Percentiles rank a stretch among this genome's conserved stretches.
Evolutionary conservation across 345 rosid genomes (phyloP).

Genomic region (Linum usitatissimum): DNA sequence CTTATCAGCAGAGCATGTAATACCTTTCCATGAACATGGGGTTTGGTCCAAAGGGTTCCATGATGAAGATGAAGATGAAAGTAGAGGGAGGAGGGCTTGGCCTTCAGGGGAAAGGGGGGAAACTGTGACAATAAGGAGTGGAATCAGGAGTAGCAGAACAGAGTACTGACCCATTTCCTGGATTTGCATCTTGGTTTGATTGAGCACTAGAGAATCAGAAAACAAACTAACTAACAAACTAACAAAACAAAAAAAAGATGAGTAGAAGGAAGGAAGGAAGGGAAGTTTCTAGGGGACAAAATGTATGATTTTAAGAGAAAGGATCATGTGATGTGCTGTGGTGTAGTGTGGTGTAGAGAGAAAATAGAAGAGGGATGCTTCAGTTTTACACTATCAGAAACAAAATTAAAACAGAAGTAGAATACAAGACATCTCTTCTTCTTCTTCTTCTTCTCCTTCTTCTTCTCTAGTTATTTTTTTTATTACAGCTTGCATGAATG

Average conservation of each 20-base stretch:
- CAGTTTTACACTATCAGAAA: slow-evolving; percentile 32
- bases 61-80: slow-evolving; percentile 47
- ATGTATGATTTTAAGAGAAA: slow-evolving; percentile 19
- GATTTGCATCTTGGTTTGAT: slow-evolving; percentile 5
- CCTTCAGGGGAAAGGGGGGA: slow-evolving; percentile 69
- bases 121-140: slow-evolving; percentile 21
- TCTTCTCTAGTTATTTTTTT: no score
- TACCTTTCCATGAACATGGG: slow-evolving; percentile 90
- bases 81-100: slow-evolving; percentile 52
- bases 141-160: slow-evolving; percentile 20
- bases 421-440: neutral
- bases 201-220: no score
- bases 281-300: slow-evolving; percentile 22
- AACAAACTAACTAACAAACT: no score
- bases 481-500: neutral
- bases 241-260: no score
- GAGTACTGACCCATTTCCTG: slow-evolving; percentile 30
- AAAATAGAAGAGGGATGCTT: slow-evolving; percentile 20
- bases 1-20: slow-evolving; percentile 72
- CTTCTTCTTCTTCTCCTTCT: neutral
- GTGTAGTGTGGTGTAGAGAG: no score
- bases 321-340: slow-evolving; percentile 4
- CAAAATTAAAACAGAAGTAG: neutral
- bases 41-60: slow-evolving; percentile 68
- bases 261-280: neutral